These are phyloP conservation scores for Arbutus unedo DNA, from an alignment of 148 eudicot species.

Conservation along the genomic window DNA sequence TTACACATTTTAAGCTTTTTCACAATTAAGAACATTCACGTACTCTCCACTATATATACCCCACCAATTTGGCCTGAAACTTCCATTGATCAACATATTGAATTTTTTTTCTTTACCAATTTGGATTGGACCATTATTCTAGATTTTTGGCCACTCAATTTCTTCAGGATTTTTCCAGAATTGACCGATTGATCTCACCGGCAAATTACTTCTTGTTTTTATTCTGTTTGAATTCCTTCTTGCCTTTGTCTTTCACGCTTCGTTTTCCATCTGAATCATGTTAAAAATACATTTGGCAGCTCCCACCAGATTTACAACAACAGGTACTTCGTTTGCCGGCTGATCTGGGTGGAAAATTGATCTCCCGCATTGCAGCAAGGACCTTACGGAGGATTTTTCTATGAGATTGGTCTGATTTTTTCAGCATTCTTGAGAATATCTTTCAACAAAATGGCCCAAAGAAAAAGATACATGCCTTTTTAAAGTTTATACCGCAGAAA, in stretches of 20 bases:
- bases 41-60: background rate
- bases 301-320: slow-evolving; percentile 64
- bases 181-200: background rate
- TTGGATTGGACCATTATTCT: background rate
- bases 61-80: background rate
- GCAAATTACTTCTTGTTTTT: no score
- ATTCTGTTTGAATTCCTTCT: no score
- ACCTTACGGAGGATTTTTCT: slow-evolving; percentile 55
- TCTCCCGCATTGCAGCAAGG: slow-evolving; percentile 76
- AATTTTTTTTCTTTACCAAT: background rate
- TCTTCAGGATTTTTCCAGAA: background rate
- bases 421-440: background rate
- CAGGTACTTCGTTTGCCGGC: slow-evolving; percentile 60
- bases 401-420: slow-evolving; percentile 22
- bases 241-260: background rate
- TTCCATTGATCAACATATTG: background rate
- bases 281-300: slow-evolving; percentile 39
- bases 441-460: background rate
- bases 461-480: background rate
- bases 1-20: background rate
- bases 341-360: slow-evolving; percentile 60
- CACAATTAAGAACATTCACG: background rate
- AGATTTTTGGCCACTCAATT: background rate
- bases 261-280: background rate
- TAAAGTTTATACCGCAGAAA: background rate